Evolutionary conservation across 176 grass and related monocot species (phyloP).

Genomic region (Pontederia paniculata): DNA sequence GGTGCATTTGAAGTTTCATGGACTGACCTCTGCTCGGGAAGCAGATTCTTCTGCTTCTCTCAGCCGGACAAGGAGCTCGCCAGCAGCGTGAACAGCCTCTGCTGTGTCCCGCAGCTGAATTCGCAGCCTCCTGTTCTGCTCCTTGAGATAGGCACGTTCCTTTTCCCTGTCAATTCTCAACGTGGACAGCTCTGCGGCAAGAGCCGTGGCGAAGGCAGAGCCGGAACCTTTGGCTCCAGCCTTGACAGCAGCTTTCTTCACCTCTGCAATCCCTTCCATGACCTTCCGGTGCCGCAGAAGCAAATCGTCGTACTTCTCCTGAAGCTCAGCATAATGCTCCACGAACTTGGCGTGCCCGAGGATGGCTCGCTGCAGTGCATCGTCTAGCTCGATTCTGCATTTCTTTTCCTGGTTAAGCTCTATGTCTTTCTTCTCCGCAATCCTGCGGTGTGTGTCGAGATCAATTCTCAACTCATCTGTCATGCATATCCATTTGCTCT

Average conservation of each 20-base stretch:
- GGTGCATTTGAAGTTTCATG: background rate
- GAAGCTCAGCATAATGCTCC: conserved; percentile 85
- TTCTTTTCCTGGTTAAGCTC: conserved; percentile 72
- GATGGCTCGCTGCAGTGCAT: conserved; percentile 64
- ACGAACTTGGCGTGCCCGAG: conserved; percentile 73
- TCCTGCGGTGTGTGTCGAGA: conserved; percentile 62
- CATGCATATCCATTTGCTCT: conserved; percentile 93
- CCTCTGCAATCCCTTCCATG: conserved; percentile 71
- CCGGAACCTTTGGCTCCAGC: conserved; percentile 81
- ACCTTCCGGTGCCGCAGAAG: conserved; percentile 61
- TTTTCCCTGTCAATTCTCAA: conserved; percentile 92
- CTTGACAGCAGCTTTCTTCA: conserved; percentile 71
- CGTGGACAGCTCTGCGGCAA: conserved; percentile 70
- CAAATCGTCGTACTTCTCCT: conserved; percentile 79
- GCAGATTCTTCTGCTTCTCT: conserved; percentile 84
- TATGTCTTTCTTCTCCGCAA: conserved; percentile 67
- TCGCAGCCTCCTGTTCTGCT: conserved; percentile 91
- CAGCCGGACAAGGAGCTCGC: conserved; percentile 78
- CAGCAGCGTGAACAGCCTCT: conserved; percentile 92
- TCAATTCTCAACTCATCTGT: conserved; percentile 79
- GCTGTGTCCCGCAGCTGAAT: conserved; percentile 90
- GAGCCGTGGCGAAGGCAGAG: conserved; percentile 75
- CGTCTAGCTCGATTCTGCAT: conserved; percentile 80
- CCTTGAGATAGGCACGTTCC: conserved; percentile 66
- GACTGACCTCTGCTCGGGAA: conserved; percentile 45